Base-by-base conservation (phyloP, 1,284 basidiomycete genomes). In the Tilletia indica region DNA sequence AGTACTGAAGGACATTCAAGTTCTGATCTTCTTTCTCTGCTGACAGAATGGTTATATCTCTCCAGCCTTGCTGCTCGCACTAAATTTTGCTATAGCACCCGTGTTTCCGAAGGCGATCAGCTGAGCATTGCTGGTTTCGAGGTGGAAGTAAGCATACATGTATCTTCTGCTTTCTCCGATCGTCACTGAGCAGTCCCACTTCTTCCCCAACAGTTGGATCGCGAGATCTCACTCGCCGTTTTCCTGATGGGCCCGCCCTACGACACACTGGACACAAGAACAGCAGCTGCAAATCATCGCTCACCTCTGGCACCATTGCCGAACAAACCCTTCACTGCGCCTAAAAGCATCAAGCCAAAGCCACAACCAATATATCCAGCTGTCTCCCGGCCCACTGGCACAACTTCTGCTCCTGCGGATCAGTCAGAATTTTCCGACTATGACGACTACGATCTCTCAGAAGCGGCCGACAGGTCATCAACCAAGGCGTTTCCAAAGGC, bases 71-170 rank as follows among this genome's bases (percentile, higher is more conserved):
- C 66, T 9, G 21, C 19, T 25, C 45, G 42, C 1, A 51, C 66
- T 2, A 48, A 25, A 11, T 68, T 25, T 11, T 67, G 42, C 66
- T 67, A 67, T 9, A 49, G 66, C 66, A 34, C 66, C n/a, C 19
- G 39, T 8, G 64, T 75, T 4, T 42, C 45, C 21, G 63, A 31
- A 21, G 71, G 71, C n/a, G 70, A 75, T 48, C 68, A 73, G 67
- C 51, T 75, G 14, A 68, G 70, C n/a, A 68, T 74, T 12, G 73
- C 69, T 39, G 73, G 73, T 11, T 71, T 72, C 31, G 73, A 74
- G 45, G 64, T 74, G 8, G 61, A 64, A 16, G 70, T 76, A 74
- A 42, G 75, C 75, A 36, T 12, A 25, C 0, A 5, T 49, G 12
- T 12, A 34, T 31, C 21, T 58, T 54, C 51, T 54, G 51, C 51